Percentiles rank a stretch among this genome's conserved stretches.
Evolutionary conservation across 371 early-diverging fungal species (phyloP).

Genomic region (Saksenaea vasiformis): DNA sequence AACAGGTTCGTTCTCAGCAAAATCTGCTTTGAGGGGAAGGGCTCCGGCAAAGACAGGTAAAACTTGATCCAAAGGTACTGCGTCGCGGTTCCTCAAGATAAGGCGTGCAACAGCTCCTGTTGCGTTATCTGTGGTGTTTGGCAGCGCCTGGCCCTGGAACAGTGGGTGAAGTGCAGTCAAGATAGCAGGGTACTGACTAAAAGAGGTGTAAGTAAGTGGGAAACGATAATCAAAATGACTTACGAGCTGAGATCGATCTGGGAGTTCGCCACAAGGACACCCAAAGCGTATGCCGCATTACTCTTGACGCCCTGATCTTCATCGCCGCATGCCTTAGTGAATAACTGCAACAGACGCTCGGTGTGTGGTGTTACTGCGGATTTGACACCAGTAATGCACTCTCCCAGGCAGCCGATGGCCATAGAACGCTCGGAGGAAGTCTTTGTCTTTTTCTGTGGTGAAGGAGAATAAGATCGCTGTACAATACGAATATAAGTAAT

Average conservation of each 20-base stretch:
- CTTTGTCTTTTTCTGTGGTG: slow-evolving; percentile 61
- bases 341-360: slow-evolving; percentile 63
- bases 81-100: slow-evolving; percentile 68
- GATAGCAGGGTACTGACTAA: slow-evolving; percentile 68
- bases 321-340: slow-evolving; percentile 73
- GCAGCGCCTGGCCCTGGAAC: slow-evolving; percentile 62
- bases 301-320: slow-evolving; percentile 82
- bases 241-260: slow-evolving; percentile 68
- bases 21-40: slow-evolving; percentile 81
- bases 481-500: not conserved
- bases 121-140: slow-evolving; percentile 86
- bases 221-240: slow-evolving; percentile 12
- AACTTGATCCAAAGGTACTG: slow-evolving; percentile 73
- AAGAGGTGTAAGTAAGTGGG: not conserved
- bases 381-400: slow-evolving; percentile 77
- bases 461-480: not conserved
- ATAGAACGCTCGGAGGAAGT: slow-evolving; percentile 82
- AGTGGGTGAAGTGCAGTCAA: slow-evolving; percentile 75
- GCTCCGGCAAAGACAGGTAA: slow-evolving; percentile 69
- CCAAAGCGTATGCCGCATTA: slow-evolving; percentile 86
- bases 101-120: slow-evolving; percentile 86
- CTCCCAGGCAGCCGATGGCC: slow-evolving; percentile 88
- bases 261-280: slow-evolving; percentile 70
- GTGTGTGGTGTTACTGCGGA: slow-evolving; percentile 77
- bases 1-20: slow-evolving; percentile 80